Evolutionary conservation across 2,329 filamentous ascomycete species (phyloP).

Genomic region (Ophiocordyceps robertsii): DNA sequence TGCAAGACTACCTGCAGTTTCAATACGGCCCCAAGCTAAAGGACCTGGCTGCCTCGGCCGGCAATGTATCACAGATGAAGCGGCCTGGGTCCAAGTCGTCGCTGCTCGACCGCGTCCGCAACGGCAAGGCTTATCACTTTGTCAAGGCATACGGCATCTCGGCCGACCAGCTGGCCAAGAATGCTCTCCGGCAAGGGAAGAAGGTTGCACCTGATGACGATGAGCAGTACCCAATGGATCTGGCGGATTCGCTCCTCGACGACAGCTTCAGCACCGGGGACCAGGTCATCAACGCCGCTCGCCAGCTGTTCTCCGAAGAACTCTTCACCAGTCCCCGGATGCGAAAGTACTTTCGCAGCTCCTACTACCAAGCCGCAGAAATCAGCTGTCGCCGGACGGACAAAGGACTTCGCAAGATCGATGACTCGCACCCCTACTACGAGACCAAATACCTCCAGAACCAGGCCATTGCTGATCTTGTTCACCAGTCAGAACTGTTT

Average conservation of each 20-base stretch:
- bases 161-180: constrained; percentile 77
- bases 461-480: constrained; percentile 71
- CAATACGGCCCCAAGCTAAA: constrained; percentile 76
- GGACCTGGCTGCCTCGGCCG: constrained; percentile 55
- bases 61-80: constrained; percentile 53
- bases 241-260: constrained; percentile 68
- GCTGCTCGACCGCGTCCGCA: constrained; percentile 72
- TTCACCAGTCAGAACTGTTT: constrained; percentile 75
- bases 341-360: constrained; percentile 71
- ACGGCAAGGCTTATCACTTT: constrained; percentile 65
- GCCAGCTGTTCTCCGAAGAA: constrained; percentile 83
- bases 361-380: constrained; percentile 71
- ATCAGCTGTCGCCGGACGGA: constrained; percentile 86
- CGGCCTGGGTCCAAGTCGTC: constrained; percentile 73
- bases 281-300: constrained; percentile 64
- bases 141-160: constrained; percentile 85
- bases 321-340: constrained; percentile 77
- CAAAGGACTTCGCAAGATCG: constrained; percentile 85
- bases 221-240: constrained; percentile 63
- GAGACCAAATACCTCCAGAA: constrained; percentile 95
- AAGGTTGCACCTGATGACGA: constrained; percentile 80
- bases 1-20: constrained; percentile 95
- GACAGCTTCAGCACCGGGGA: constrained; percentile 63
- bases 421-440: constrained; percentile 91
- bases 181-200: constrained; percentile 64